Evolutionary conservation across 306 rosid species (phyloP).

Genomic region (Medicago ruthenica): DNA sequence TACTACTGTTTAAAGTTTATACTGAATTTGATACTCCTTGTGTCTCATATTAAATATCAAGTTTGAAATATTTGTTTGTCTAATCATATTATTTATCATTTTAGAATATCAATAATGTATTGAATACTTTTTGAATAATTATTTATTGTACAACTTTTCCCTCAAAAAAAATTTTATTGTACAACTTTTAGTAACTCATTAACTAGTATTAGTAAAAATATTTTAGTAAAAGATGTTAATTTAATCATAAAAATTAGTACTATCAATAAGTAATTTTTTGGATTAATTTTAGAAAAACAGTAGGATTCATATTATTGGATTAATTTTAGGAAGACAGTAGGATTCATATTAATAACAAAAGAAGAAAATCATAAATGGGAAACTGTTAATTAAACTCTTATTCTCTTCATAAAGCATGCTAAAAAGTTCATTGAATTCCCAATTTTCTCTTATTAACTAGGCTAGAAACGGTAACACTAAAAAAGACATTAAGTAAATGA

Average conservation of each 20-base stretch:
- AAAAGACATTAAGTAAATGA: not conserved
- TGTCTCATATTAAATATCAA: not conserved
- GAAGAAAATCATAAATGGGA: not conserved
- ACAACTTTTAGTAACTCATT: too few species aligned
- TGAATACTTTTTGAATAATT: too few species aligned
- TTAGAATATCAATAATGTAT: too few species aligned
- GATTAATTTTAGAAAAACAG: too few species aligned
- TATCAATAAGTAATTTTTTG: too few species aligned
- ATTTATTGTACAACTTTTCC: too few species aligned
- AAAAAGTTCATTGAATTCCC: not conserved
- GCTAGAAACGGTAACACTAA: not conserved
- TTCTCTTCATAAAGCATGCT: conserved; percentile 2
- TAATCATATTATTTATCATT: too few species aligned
- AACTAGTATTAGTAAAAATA: not conserved
- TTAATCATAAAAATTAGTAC: not conserved
- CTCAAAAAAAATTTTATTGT: too few species aligned
- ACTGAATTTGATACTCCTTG: not conserved
- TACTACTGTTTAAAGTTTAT: too few species aligned
- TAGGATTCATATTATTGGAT: too few species aligned
- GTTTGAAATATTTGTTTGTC: too few species aligned
- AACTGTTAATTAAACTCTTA: not conserved
- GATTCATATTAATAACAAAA: not conserved
- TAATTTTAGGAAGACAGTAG: too few species aligned
- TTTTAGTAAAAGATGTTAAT: not conserved
- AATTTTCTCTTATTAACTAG: not conserved